These are phyloP conservation scores for Citrullus amarus DNA, from an alignment of 306 rosid species.

Conservation along the genomic window DNA sequence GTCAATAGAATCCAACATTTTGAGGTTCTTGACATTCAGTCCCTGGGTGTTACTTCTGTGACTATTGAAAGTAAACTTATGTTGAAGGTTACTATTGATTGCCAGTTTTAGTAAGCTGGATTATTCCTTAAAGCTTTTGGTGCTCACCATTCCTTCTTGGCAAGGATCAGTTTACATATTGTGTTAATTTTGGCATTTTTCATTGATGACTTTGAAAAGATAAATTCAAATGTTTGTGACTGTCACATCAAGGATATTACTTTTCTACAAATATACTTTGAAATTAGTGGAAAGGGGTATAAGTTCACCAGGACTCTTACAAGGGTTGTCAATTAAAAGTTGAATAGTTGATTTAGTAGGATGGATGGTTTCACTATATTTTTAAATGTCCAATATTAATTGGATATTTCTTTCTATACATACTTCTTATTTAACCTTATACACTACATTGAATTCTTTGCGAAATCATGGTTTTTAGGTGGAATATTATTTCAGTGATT, in stretches of 20 bases:
- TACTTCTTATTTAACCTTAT: conserved; percentile 8
- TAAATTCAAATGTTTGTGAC: background rate
- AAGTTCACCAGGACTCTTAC: background rate
- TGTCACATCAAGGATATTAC: background rate
- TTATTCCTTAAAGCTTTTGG: background rate
- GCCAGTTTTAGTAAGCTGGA: background rate
- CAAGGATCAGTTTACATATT: background rate
- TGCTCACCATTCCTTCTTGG: background rate
- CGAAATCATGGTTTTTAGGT: conserved; percentile 40
- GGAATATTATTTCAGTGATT: conserved; percentile 96
- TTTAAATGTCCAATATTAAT: background rate
- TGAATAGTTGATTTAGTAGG: background rate
- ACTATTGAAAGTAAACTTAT: background rate
- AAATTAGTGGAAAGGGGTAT: background rate
- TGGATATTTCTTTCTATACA: background rate
- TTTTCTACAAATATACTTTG: background rate
- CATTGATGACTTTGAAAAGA: background rate
- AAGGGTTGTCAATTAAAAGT: background rate
- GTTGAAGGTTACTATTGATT: background rate
- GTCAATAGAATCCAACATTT: background rate
- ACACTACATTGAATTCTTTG: background rate
- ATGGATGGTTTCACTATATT: background rate
- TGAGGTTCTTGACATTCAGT: background rate
- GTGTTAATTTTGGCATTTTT: background rate
- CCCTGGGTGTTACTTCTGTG: background rate